Evolutionary conservation across 2,329 filamentous ascomycete genomes (phyloP).

Genomic region (Waltergamsia citrina): DNA sequence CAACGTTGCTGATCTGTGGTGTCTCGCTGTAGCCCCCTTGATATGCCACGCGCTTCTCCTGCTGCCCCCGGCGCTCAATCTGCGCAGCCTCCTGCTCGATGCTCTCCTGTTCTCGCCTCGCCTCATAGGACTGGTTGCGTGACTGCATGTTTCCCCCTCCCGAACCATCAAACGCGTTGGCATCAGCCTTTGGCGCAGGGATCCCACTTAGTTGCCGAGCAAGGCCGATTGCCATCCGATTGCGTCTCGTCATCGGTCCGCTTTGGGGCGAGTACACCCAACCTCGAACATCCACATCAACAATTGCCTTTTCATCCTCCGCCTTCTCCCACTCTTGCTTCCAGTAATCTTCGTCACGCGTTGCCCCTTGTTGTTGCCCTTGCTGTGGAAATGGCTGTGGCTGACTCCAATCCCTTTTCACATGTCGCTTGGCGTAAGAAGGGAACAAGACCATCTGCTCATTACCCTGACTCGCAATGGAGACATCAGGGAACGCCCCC

Average conservation of each 20-base stretch:
- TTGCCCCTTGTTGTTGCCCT: slow-evolving; percentile 1
- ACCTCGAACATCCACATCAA: slow-evolving; percentile 89
- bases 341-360: slow-evolving; percentile 56
- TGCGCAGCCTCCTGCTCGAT: slow-evolving; percentile 68
- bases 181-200: slow-evolving; percentile 50
- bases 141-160: slow-evolving; percentile 10
- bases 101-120: slow-evolving; percentile 47
- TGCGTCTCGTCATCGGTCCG: slow-evolving; percentile 78
- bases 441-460: slow-evolving; percentile 95
- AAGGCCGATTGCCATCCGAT: slow-evolving; percentile 76
- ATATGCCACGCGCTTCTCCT: slow-evolving; percentile 61
- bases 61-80: slow-evolving; percentile 63
- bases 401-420: slow-evolving; percentile 32
- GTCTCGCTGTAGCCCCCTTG: slow-evolving; percentile 66
- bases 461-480: slow-evolving; percentile 68
- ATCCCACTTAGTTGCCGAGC: slow-evolving; percentile 84
- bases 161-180: slow-evolving; percentile 10
- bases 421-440: slow-evolving; percentile 75
- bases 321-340: slow-evolving; percentile 67
- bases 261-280: slow-evolving; percentile 88
- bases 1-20: slow-evolving; percentile 34
- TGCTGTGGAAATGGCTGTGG: slow-evolving; percentile 15
- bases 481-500: slow-evolving; percentile 73
- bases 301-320: slow-evolving; percentile 74
- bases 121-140: slow-evolving; percentile 27